Conservation (phyloP, 2,329 filamentous ascomycete species). For the Rachicladosporium sp. region DNA sequence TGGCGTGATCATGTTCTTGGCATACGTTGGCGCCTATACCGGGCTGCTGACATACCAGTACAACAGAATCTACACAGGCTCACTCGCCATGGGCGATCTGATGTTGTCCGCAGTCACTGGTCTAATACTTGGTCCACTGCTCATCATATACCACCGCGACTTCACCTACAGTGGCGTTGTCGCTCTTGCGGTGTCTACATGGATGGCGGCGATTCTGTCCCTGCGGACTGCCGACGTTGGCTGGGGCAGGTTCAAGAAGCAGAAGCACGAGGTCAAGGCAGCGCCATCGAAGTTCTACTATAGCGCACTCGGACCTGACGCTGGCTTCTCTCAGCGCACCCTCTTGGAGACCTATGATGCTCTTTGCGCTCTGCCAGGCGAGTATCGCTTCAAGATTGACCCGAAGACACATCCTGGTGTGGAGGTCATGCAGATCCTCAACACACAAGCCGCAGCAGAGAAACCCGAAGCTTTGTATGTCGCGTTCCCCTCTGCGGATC, state of each 20-base stretch:
- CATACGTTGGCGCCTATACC: constrained; percentile 38
- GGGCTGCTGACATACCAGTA: constrained; percentile 44
- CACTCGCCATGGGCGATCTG: constrained; percentile 36
- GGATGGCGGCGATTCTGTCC: constrained; percentile 40
- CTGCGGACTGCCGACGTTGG: constrained; percentile 37
- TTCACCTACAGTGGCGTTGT: constrained; percentile 37
- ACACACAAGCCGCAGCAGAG: constrained; percentile 26
- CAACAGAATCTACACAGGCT: constrained; percentile 33
- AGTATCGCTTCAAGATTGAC: constrained; percentile 30
- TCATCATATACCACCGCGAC: constrained; percentile 27
- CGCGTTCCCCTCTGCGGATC: constrained; percentile 32
- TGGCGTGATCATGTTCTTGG: constrained; percentile 35
- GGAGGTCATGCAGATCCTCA: constrained; percentile 31
- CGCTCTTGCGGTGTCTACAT: constrained; percentile 37
- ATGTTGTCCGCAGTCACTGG: constrained; percentile 34
- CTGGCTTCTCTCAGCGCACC: constrained; percentile 21
- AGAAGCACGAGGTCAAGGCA: constrained; percentile 10
- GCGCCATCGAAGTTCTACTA: constrained; percentile 3
- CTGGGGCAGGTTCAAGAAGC: constrained; percentile 22
- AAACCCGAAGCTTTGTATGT: constrained; percentile 23
- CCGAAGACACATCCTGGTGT: constrained; percentile 31
- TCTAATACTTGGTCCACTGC: constrained; percentile 33
- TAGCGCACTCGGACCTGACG: constrained; percentile 4
- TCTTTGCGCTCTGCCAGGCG: constrained; percentile 28
- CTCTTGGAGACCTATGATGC: constrained; percentile 9